These are phyloP conservation scores for Lecanicillium sp. DNA, from an alignment of 2,329 filamentous ascomycete species.

Conservation along the genomic window DNA sequence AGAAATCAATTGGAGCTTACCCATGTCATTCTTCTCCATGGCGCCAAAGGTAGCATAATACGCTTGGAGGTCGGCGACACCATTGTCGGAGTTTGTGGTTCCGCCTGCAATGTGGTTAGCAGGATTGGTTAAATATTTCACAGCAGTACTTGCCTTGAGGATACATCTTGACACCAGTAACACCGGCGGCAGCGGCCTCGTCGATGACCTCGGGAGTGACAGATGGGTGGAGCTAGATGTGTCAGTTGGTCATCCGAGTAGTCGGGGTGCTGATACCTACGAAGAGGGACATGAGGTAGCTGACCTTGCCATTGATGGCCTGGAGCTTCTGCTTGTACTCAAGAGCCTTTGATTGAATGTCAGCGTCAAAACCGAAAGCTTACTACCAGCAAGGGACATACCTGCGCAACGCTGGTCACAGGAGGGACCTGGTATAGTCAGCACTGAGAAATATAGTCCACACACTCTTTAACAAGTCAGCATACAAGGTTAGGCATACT, in stretches of 20 bases:
- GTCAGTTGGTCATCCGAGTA: constrained; percentile 6
- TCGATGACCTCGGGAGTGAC: constrained; percentile 62
- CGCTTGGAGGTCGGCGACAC: constrained; percentile 59
- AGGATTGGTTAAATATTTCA: neutral
- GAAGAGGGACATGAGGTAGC: constrained; percentile 68
- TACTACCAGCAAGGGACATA: constrained; percentile 1
- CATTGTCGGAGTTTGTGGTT: constrained; percentile 59
- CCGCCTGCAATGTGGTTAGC: constrained; percentile 31
- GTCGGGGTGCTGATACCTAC: too few relatives aligned
- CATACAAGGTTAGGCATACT: constrained; percentile 53
- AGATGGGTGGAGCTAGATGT: constrained; percentile 41
- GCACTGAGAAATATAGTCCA: constrained; percentile 16
- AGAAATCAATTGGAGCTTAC: neutral
- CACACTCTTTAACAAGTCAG: constrained; percentile 2
- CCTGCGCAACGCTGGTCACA: constrained; percentile 44
- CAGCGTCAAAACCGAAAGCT: too few relatives aligned
- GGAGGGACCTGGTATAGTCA: constrained; percentile 33
- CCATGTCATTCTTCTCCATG: constrained; percentile 74
- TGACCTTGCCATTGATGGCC: constrained; percentile 51
- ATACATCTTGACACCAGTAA: constrained; percentile 66
- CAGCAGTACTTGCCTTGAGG: constrained; percentile 31
- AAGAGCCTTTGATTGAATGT: constrained; percentile 38
- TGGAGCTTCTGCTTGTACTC: constrained; percentile 56
- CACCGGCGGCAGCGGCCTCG: constrained; percentile 63
- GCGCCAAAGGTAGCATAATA: constrained; percentile 79